These are phyloP conservation scores for Monosporascus sp. DNA, from an alignment of 2,329 filamentous ascomycete genomes.

Conservation along the genomic window DNA sequence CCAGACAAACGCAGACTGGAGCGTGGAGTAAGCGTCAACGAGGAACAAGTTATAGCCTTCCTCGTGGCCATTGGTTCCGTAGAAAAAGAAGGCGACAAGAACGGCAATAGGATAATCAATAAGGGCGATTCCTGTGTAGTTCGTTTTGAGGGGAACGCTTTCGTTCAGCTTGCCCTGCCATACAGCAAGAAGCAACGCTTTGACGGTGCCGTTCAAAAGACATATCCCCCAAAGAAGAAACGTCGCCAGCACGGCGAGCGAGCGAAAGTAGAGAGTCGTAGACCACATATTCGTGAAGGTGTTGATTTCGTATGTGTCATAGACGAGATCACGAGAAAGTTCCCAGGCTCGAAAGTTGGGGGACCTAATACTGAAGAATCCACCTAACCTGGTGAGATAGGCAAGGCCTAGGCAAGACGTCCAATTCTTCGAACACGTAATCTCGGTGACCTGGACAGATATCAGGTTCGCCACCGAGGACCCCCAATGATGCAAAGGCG, in stretches of 20 bases:
- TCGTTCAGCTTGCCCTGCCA: conserved; percentile 15
- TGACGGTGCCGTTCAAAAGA: conserved; percentile 17
- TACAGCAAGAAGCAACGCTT: conserved; percentile 15
- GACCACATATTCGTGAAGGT: neutral
- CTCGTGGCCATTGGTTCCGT: conserved; percentile 18
- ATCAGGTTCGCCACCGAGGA: no score
- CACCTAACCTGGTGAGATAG: no score
- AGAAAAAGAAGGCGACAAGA: conserved; percentile 22
- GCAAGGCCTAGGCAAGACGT: no score
- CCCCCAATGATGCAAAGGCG: no score
- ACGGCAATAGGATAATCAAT: conserved; percentile 19
- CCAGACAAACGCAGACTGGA: conserved; percentile 23
- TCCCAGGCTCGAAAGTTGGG: no score
- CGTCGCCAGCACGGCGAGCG: conserved; percentile 7
- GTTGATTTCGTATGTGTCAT: no score
- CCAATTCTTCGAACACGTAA: no score
- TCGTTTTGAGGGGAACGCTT: conserved; percentile 14
- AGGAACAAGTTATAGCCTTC: conserved; percentile 18
- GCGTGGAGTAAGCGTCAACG: conserved; percentile 19
- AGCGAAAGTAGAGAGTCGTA: neutral
- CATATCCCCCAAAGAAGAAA: conserved; percentile 19
- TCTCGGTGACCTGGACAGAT: no score
- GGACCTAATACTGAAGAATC: no score
- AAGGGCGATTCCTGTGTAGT: conserved; percentile 19
- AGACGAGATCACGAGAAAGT: no score